A percentile compares a stretch with the other conserved stretches of the same genome.
These are phyloP conservation scores for Xylaria hypoxylon DNA, from an alignment of 2,329 filamentous ascomycete species.

Conservation along the genomic window DNA sequence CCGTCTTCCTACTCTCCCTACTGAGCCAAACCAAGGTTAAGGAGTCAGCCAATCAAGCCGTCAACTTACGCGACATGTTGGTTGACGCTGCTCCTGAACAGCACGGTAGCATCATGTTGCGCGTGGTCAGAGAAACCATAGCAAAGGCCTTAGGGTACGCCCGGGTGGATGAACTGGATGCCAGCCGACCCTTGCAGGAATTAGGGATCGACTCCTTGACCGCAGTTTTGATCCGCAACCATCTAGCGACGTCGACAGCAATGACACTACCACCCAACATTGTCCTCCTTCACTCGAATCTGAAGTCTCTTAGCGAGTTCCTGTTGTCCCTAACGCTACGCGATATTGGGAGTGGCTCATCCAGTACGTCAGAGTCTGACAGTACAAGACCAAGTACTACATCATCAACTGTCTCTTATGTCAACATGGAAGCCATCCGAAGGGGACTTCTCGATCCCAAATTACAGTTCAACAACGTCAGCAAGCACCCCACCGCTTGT, in stretches of 20 bases:
- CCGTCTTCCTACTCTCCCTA: conserved; percentile 41
- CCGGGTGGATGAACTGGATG: conserved; percentile 41
- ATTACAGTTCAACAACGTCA: conserved; percentile 43
- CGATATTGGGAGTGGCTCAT: conserved; percentile 32
- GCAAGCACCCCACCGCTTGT: conserved; percentile 16
- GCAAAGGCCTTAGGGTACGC: conserved; percentile 45
- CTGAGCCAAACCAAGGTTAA: conserved; percentile 27
- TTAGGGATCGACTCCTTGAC: conserved; percentile 48
- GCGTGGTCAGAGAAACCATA: conserved; percentile 44
- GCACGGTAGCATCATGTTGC: conserved; percentile 41
- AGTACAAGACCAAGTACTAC: conserved; percentile 35
- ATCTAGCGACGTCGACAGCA: conserved; percentile 43
- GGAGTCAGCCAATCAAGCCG: conserved; percentile 2
- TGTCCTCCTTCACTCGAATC: conserved; percentile 41
- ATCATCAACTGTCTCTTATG: conserved; percentile 23
- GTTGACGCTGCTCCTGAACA: conserved; percentile 37
- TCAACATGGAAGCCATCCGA: conserved; percentile 41
- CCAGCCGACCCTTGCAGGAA: conserved; percentile 42
- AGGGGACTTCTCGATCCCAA: conserved; percentile 45
- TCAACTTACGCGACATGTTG: conserved; percentile 38
- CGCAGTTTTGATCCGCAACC: conserved; percentile 46
- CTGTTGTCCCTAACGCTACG: conserved; percentile 38
- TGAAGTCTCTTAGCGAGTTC: conserved; percentile 41
- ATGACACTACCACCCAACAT: conserved; percentile 44
- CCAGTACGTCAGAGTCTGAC: conserved; percentile 27